A percentile compares a stretch with the other conserved stretches of the same genome.
Conservation (phyloP, 2,329 filamentous ascomycete species). For the Rachicladosporium sp. region DNA sequence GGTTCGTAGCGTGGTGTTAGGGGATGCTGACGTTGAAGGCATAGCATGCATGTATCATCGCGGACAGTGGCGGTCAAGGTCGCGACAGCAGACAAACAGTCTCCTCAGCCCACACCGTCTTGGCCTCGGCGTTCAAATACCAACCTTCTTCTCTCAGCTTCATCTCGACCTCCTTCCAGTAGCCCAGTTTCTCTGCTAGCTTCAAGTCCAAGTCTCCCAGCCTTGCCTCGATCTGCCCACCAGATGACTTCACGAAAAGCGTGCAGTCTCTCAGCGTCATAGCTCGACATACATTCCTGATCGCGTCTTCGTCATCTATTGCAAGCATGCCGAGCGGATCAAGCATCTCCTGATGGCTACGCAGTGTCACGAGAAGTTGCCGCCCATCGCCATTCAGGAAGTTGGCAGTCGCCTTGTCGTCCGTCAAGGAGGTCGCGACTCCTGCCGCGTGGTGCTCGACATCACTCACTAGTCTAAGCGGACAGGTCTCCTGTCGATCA, state of each 20-base stretch:
- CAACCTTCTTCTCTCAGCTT: conserved; percentile 26
- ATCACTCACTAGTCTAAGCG: conserved; percentile 27
- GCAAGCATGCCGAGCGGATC: conserved; percentile 26
- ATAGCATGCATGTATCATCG: too few relatives aligned
- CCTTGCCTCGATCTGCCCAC: conserved; percentile 25
- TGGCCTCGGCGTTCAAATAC: conserved; percentile 24
- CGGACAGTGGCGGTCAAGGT: too few relatives aligned
- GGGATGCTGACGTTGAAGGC: too few relatives aligned
- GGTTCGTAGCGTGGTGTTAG: too few relatives aligned
- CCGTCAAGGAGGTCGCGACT: conserved; percentile 15
- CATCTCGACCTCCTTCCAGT: conserved; percentile 31
- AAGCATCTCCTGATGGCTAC: conserved; percentile 24
- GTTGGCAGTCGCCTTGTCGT: conserved; percentile 12
- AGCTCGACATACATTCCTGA: conserved; percentile 23
- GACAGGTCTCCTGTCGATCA: conserved; percentile 25
- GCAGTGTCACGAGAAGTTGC: conserved; percentile 25
- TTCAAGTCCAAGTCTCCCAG: conserved; percentile 38
- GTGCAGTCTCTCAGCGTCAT: conserved; percentile 39
- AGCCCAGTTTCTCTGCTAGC: conserved; percentile 26
- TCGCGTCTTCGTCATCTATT: conserved; percentile 3
- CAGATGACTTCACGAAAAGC: conserved; percentile 26
- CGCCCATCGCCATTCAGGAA: conserved; percentile 22
- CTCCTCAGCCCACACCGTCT: conserved; percentile 2
- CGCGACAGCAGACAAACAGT: conserved; percentile 3
- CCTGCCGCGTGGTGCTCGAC: conserved; percentile 11